Evolutionary conservation across 306 rosid genomes (phyloP).

Genomic region (Prunus persica): DNA sequence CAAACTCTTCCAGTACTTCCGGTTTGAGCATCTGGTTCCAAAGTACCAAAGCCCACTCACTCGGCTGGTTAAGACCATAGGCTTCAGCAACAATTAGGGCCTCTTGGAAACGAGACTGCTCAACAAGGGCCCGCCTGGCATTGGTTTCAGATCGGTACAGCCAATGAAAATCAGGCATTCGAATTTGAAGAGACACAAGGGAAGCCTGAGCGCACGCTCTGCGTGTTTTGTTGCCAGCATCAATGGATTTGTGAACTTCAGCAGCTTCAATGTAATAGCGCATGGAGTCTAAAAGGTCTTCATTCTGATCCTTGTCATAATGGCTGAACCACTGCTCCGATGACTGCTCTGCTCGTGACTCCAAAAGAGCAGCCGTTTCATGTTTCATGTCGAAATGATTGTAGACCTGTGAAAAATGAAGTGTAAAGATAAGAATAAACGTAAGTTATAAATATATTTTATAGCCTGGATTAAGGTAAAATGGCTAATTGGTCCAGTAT

Average conservation of each 20-base stretch:
- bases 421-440: conserved; percentile 2
- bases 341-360: conserved; percentile 81
- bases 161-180: conserved; percentile 95
- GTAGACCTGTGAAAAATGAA: conserved; percentile 60
- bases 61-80: conserved; percentile 88
- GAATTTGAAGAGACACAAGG: conserved; percentile 87
- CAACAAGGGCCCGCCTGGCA: conserved; percentile 85
- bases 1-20: conserved; percentile 86
- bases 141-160: conserved; percentile 76
- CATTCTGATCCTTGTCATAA: conserved; percentile 83
- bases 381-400: conserved; percentile 96
- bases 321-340: conserved; percentile 70
- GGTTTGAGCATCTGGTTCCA: conserved; percentile 99
- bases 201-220: conserved; percentile 90
- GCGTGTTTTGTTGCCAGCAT: conserved; percentile 96
- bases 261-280: conserved; percentile 96
- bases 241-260: conserved; percentile 89
- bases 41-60: conserved; percentile 96
- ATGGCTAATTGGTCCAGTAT: background rate
- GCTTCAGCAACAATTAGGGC: conserved; percentile 97
- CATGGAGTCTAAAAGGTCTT: conserved; percentile 87
- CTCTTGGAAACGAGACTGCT: conserved; percentile 93
- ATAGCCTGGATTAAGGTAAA: background rate
- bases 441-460: background rate
- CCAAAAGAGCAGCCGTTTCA: conserved; percentile 90